Percentiles rank a stretch among this genome's conserved stretches.
phyloP scores from a whole-genome alignment of 2,329 filamentous ascomycete genomes.

The Fusarium multiceps region DNA sequence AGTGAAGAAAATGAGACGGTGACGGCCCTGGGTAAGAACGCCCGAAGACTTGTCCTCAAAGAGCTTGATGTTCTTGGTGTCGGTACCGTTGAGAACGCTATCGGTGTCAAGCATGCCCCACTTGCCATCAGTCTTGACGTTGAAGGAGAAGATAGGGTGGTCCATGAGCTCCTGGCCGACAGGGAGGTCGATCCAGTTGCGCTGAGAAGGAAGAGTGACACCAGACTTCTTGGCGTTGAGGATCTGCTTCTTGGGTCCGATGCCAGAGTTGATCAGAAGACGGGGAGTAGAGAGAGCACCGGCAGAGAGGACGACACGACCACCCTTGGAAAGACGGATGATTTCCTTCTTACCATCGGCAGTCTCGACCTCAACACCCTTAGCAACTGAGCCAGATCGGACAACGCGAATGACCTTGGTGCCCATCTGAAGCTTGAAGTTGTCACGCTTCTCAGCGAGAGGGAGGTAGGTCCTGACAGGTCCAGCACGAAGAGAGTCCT shows the following conservation, averaged over 20 bases:
- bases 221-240: conserved; percentile 63
- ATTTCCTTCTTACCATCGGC: conserved; percentile 60
- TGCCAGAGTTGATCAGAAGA: conserved; percentile 69
- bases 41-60: conserved; percentile 65
- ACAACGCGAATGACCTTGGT: conserved; percentile 73
- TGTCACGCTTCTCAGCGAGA: conserved; percentile 65
- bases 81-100: conserved; percentile 58
- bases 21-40: conserved; percentile 72
- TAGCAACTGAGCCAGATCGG: conserved; percentile 68
- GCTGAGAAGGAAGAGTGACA: conserved; percentile 59
- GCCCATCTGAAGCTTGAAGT: conserved; percentile 74
- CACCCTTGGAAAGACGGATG: conserved; percentile 68
- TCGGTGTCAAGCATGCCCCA: conserved; percentile 53
- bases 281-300: conserved; percentile 76
- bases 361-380: conserved; percentile 71
- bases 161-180: conserved; percentile 68
- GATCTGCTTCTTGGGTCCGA: conserved; percentile 71
- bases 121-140: conserved; percentile 36
- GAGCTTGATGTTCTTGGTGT: conserved; percentile 71
- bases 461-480: conserved; percentile 79
- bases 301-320: conserved; percentile 73
- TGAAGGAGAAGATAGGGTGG: conserved; percentile 56
- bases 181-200: conserved; percentile 66
- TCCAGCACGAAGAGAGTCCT: conserved; percentile 71
- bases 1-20: conserved; percentile 67